Conservation (phyloP, 2,329 filamentous ascomycete species). For the Chaetomium sp. region DNA sequence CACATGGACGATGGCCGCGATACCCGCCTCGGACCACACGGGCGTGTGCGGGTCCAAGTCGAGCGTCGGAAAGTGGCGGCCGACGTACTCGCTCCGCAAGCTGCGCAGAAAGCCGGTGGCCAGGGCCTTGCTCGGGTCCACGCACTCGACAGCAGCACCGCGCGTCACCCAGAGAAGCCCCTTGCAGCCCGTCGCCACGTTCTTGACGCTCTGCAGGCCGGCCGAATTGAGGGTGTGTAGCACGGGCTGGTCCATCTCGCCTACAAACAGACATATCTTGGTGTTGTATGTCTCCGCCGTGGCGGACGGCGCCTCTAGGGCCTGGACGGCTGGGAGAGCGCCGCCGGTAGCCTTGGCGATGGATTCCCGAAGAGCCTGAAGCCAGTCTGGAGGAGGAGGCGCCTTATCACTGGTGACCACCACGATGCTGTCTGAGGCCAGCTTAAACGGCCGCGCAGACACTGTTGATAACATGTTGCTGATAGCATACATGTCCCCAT, state of each 20-base stretch:
- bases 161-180: constrained; percentile 37
- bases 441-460: not conserved
- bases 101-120: constrained; percentile 37
- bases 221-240: constrained; percentile 15
- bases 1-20: constrained; percentile 2
- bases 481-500: not conserved
- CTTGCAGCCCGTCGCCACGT: no score
- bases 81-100: constrained; percentile 35
- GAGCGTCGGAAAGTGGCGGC: constrained; percentile 34
- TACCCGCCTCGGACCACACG: not conserved
- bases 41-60: constrained; percentile 22
- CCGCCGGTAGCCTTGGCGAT: not conserved
- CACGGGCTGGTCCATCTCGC: not conserved
- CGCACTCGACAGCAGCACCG: constrained; percentile 22
- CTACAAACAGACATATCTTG: not conserved
- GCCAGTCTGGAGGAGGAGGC: not conserved
- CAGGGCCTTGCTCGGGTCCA: constrained; percentile 27
- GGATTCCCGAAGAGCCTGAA: not conserved
- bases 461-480: constrained; percentile 1
- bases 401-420: not conserved
- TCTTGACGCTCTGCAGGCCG: no score
- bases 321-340: not conserved
- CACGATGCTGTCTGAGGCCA: not conserved
- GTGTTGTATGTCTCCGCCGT: not conserved
- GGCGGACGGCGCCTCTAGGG: not conserved